phyloP scores from a whole-genome alignment of 805 yeast genomes.

The Hyphopichia homilentoma region DNA sequence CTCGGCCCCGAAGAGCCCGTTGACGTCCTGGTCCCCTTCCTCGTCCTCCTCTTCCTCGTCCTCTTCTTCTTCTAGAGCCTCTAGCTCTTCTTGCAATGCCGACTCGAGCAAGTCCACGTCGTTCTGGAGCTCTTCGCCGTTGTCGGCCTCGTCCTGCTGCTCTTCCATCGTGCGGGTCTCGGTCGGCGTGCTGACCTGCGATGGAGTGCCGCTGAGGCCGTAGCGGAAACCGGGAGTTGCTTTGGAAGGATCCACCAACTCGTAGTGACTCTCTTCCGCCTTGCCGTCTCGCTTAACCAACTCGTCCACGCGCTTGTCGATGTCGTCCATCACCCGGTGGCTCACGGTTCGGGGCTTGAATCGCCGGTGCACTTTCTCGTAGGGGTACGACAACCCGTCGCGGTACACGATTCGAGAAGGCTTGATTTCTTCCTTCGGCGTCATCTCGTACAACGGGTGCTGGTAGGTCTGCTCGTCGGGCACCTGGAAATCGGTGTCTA shows the following conservation, averaged over 20 bases:
- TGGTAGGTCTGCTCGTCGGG: constrained; percentile 29
- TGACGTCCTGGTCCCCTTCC: constrained; percentile 38
- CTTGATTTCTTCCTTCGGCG: constrained; percentile 35
- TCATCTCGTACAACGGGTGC: constrained; percentile 38
- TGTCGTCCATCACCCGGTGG: constrained; percentile 67
- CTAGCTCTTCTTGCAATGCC: constrained; percentile 6
- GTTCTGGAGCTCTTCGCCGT: constrained; percentile 1
- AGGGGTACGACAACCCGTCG: constrained; percentile 85
- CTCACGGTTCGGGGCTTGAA: constrained; percentile 70
- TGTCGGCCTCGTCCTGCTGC: constrained; percentile 2
- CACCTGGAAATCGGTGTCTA: constrained; percentile 46
- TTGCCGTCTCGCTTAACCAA: constrained; percentile 72
- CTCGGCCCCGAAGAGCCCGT: constrained; percentile 32
- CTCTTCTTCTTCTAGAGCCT: constrained; percentile 4
- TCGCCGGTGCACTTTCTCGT: constrained; percentile 63
- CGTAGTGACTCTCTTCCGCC: constrained; percentile 78
- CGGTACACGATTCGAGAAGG: constrained; percentile 49
- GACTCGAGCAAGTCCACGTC: constrained; percentile 3
- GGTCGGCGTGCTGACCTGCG: constrained; percentile 22
- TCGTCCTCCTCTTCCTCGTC: constrained; percentile 16
- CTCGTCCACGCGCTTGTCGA: constrained; percentile 77
- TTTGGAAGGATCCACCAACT: constrained; percentile 57
- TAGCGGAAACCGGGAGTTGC: constrained; percentile 21
- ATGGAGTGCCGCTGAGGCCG: constrained; percentile 23
- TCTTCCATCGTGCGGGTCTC: constrained; percentile 16